phyloP scores from a whole-genome alignment of 495 filamentous ascomycete species.

The Podospora bellae-mahoneyi region DNA sequence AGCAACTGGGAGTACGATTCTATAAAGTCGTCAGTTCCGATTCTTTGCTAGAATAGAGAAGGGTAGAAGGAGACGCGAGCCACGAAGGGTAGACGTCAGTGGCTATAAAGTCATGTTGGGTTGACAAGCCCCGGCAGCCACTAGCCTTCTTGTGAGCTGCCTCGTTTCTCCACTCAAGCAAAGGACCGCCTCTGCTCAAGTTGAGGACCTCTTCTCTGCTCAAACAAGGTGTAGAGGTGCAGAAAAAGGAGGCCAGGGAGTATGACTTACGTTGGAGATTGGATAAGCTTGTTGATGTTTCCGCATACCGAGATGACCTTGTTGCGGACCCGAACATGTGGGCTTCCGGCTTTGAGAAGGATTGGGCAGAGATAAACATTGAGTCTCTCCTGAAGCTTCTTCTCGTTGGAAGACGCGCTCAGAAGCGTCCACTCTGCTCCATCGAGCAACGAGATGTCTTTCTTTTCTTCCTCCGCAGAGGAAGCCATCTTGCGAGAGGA shows the following conservation, averaged over 20 bases:
- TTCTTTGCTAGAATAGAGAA: background rate
- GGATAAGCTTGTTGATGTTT: conserved; percentile 47
- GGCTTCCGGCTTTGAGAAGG: conserved; percentile 78
- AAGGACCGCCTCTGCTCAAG: background rate
- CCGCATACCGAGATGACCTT: conserved; percentile 78
- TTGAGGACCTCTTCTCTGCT: too few species aligned
- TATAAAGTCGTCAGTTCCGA: conserved; percentile 21
- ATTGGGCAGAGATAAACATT: conserved; percentile 76
- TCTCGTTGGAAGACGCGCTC: conserved; percentile 71
- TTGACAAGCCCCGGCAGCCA: background rate
- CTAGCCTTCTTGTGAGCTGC: background rate
- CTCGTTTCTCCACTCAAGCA: background rate
- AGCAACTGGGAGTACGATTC: conserved; percentile 78
- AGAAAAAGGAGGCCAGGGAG: background rate
- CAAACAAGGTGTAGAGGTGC: too few species aligned
- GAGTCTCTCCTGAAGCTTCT: conserved; percentile 72
- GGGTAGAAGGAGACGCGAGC: background rate
- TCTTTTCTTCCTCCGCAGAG: conserved; percentile 51
- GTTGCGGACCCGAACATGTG: conserved; percentile 73
- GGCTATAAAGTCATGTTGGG: background rate
- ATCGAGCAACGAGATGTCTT: conserved; percentile 80
- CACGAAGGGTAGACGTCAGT: background rate
- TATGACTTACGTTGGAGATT: conserved; percentile 38
- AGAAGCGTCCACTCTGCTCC: conserved; percentile 90
- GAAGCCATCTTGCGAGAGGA: background rate